phyloP scores from a whole-genome alignment of 805 yeast genomes.

The Yarrowia sp. region DNA sequence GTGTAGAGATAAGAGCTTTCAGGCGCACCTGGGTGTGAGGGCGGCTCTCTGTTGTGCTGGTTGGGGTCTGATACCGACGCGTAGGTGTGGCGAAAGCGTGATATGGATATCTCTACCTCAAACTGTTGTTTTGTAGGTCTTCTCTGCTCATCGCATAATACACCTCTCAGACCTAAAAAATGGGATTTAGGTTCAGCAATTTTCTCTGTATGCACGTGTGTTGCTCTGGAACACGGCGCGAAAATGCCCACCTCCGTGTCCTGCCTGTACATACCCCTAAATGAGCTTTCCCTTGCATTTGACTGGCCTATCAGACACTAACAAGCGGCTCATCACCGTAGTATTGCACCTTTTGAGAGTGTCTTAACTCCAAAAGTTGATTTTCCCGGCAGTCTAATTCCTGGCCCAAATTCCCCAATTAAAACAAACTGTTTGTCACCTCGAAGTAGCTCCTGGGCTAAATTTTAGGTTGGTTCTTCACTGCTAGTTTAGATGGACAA shows the following conservation, averaged over 20 bases:
- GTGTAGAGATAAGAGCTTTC: constrained; percentile 7
- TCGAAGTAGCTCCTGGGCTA: no score
- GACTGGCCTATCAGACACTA: background rate
- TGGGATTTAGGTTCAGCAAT: background rate
- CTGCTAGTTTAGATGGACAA: no score
- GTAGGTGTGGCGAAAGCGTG: background rate
- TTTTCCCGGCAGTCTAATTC: no score
- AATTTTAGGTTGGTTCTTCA: no score
- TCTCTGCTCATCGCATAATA: constrained; percentile 19
- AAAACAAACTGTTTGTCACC: constrained; percentile 1
- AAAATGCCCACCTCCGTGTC: background rate
- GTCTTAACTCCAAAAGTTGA: no score
- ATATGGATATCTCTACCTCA: background rate
- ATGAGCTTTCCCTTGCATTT: no score
- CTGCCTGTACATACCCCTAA: background rate
- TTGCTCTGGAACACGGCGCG: constrained; percentile 37
- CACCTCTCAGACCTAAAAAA: background rate
- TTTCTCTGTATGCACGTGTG: constrained; percentile 32
- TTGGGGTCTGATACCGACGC: background rate
- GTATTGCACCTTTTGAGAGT: no score
- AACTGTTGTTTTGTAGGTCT: background rate
- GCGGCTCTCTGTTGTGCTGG: background rate
- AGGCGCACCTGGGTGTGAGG: background rate
- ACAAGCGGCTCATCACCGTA: no score
- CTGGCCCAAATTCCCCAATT: background rate